phyloP scores from a whole-genome alignment of 2,329 filamentous ascomycete genomes.

The Coniochaeta prunicola region DNA sequence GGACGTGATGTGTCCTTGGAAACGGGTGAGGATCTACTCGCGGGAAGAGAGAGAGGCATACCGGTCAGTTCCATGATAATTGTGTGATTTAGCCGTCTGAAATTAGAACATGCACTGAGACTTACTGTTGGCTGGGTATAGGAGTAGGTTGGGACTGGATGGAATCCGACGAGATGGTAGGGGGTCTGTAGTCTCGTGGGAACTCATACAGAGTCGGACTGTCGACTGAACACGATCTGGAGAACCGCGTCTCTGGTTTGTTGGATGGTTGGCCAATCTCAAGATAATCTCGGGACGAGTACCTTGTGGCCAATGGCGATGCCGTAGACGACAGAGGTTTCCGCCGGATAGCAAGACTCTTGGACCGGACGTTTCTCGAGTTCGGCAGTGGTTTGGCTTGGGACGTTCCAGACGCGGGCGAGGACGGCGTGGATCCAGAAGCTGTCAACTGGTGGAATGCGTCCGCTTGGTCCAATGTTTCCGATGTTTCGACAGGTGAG shows the following conservation, averaged over 20 bases:
- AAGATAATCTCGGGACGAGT: slow-evolving; percentile 34
- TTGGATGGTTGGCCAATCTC: slow-evolving; percentile 29
- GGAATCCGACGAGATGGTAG: slow-evolving; percentile 6
- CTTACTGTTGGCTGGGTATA: slow-evolving; percentile 17
- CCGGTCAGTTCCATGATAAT: slow-evolving; percentile 8
- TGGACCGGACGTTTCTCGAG: slow-evolving; percentile 20
- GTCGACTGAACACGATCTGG: slow-evolving; percentile 48
- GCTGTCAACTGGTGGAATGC: slow-evolving; percentile 9
- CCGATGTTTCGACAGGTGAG: slow-evolving; percentile 4
- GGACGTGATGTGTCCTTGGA: slow-evolving; percentile 11
- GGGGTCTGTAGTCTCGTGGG: slow-evolving; percentile 19
- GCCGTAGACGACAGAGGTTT: slow-evolving; percentile 54
- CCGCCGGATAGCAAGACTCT: slow-evolving; percentile 40
- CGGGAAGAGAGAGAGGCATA: slow-evolving; percentile 3
- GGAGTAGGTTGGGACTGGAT: slow-evolving; percentile 13
- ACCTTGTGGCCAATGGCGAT: slow-evolving; percentile 42
- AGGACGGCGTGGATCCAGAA: slow-evolving; percentile 2
- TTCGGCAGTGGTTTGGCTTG: slow-evolving; percentile 11
- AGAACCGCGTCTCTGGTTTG: slow-evolving; percentile 45
- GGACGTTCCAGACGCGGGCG: background rate
- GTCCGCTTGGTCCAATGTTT: slow-evolving; percentile 17
- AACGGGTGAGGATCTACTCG: slow-evolving; percentile 15
- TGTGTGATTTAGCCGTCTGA: slow-evolving; percentile 13
- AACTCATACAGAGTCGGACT: slow-evolving; percentile 58
- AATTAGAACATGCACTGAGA: slow-evolving; percentile 8